phyloP scores from a whole-genome alignment of 1,284 basidiomycete species.

The Trametes polyzona region DNA sequence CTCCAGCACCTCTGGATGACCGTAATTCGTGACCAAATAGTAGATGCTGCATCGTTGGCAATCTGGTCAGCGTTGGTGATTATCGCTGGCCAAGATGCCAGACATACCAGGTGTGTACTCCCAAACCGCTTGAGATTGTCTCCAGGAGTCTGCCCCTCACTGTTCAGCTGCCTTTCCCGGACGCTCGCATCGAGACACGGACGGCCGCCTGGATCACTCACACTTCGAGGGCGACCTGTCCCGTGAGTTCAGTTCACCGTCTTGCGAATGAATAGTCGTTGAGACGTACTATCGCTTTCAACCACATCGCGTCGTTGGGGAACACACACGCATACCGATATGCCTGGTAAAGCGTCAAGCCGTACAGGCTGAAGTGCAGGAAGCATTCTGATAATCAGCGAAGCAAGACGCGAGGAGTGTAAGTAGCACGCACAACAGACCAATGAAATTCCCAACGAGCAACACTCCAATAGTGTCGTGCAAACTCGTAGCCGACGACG shows the following conservation, averaged over 20 bases:
- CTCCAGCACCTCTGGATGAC: not conserved
- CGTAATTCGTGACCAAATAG: not conserved
- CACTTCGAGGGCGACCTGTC: not conserved
- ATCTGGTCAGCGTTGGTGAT: not conserved
- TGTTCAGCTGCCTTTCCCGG: not conserved
- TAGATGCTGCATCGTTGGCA: not conserved
- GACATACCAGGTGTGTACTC: not conserved
- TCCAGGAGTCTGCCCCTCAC: not conserved
- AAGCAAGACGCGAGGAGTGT: not conserved
- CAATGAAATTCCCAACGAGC: not conserved
- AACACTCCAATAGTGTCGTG: slow-evolving; percentile 1
- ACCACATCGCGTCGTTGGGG: not conserved
- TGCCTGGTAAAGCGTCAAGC: not conserved
- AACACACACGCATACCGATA: slow-evolving; percentile 1
- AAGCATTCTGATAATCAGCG: not conserved
- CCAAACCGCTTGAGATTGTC: not conserved
- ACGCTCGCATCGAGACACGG: not conserved
- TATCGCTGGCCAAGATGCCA: not conserved
- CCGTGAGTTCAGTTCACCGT: not conserved
- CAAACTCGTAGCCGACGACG: too few relatives aligned
- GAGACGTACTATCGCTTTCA: slow-evolving; percentile 1
- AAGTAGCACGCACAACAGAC: not conserved
- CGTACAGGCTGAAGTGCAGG: not conserved
- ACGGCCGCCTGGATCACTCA: not conserved
- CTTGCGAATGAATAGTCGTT: not conserved